A percentile compares a stretch with the other conserved stretches of the same genome.
These are phyloP conservation scores for Fraxinus ornus DNA, from an alignment of 305 asterid genomes.

Conservation along the genomic window DNA sequence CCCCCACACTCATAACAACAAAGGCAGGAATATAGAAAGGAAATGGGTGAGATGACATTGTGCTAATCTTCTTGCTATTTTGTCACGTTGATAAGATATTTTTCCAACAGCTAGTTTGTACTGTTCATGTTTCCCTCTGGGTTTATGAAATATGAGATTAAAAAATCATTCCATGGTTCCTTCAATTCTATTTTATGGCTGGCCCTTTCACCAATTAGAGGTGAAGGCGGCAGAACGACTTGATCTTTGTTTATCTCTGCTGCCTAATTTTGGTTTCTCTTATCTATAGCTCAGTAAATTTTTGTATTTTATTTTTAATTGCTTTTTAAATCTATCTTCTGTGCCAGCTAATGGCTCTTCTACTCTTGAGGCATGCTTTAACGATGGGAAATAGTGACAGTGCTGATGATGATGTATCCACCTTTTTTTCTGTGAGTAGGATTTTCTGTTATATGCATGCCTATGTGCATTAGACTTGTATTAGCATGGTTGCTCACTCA, in stretches of 20 bases:
- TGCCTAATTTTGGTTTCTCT: background rate
- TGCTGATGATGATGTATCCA: constrained; percentile 45
- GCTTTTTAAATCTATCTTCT: background rate
- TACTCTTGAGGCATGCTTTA: constrained; percentile 52
- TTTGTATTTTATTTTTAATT: background rate
- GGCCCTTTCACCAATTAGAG: background rate
- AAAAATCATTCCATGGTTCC: background rate
- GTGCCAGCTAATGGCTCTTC: constrained; percentile 52
- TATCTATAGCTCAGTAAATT: background rate
- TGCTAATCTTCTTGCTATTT: background rate
- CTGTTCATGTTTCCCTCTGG: background rate
- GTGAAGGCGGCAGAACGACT: background rate
- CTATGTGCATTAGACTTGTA: background rate
- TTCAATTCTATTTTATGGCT: background rate
- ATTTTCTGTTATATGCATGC: background rate
- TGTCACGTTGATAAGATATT: background rate
- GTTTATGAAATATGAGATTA: background rate
- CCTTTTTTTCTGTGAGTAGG: constrained; percentile 48
- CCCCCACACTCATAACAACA: background rate
- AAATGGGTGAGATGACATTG: background rate
- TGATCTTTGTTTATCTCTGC: background rate
- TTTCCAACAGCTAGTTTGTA: background rate
- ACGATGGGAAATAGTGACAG: constrained; percentile 40
- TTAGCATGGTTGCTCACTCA: background rate
- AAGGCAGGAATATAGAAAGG: background rate